Conservation (phyloP, 148 eudicot species). For the Hydrangea macrophylla region DNA sequence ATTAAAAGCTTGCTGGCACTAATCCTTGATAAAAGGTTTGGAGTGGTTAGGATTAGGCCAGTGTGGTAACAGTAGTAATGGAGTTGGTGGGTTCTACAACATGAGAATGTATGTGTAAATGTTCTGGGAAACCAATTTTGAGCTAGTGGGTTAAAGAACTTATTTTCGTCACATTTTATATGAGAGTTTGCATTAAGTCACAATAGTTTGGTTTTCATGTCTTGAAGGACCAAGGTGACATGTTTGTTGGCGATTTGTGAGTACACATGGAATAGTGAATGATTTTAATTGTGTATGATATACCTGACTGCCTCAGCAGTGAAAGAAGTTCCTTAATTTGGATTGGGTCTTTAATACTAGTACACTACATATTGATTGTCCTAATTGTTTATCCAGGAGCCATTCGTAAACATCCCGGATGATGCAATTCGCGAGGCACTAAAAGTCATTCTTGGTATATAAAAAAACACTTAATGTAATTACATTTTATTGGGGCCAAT, state of each 20-base stretch:
- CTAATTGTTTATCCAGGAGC: constrained; percentile 51
- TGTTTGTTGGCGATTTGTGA: not conserved
- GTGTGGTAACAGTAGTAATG: not conserved
- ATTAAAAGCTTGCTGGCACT: not conserved
- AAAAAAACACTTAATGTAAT: not conserved
- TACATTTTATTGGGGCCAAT: not conserved
- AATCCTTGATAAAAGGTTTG: not conserved
- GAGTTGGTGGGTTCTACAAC: not conserved
- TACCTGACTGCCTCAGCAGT: not conserved
- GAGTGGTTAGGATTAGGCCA: not conserved
- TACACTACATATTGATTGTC: not conserved
- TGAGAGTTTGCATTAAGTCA: not conserved
- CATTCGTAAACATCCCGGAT: constrained; percentile 84
- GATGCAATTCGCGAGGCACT: constrained; percentile 73
- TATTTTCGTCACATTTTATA: not conserved
- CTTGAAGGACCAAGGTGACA: not conserved
- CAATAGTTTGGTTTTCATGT: not conserved
- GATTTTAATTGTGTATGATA: not conserved
- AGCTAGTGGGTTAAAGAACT: not conserved
- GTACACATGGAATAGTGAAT: not conserved
- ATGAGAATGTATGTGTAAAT: not conserved
- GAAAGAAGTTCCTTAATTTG: not conserved
- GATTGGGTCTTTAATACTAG: not conserved
- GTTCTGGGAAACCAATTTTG: not conserved
- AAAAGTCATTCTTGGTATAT: constrained; percentile 62